These are phyloP conservation scores for Ricinus communis DNA, from an alignment of 345 rosid genomes.

Conservation along the genomic window DNA sequence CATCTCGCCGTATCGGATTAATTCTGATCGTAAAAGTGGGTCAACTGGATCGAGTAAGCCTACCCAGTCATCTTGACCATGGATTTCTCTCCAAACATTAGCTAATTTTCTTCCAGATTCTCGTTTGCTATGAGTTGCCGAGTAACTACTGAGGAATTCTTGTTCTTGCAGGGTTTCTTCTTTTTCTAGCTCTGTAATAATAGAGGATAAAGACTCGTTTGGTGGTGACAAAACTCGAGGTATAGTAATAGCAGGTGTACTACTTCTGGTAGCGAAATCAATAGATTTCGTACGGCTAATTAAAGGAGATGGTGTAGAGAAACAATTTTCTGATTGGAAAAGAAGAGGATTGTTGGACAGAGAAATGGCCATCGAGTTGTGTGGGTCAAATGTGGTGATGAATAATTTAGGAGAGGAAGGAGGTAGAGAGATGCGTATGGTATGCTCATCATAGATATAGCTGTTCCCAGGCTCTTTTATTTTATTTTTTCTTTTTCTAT, in stretches of 20 bases:
- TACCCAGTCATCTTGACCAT: slow-evolving; percentile 76
- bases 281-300: background rate
- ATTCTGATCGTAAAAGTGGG: slow-evolving; percentile 68
- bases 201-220: slow-evolving; percentile 37
- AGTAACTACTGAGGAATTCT: slow-evolving; percentile 1
- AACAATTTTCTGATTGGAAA: slow-evolving; percentile 6
- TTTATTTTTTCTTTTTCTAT: too few species aligned
- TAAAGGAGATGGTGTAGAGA: slow-evolving; percentile 7
- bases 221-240: slow-evolving; percentile 33
- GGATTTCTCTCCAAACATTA: slow-evolving; percentile 67
- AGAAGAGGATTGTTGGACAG: slow-evolving; percentile 31
- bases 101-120: slow-evolving; percentile 35
- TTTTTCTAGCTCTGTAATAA: slow-evolving; percentile 33
- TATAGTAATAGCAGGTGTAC: background rate
- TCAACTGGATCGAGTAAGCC: slow-evolving; percentile 78
- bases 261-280: slow-evolving; percentile 10
- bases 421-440: background rate
- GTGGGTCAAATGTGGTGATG: background rate
- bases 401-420: background rate
- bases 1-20: slow-evolving; percentile 89
- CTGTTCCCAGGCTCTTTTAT: too few species aligned
- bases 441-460: too few species aligned
- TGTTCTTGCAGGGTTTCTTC: slow-evolving; percentile 13
- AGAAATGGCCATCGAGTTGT: slow-evolving; percentile 41
- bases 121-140: background rate